phyloP scores from a whole-genome alignment of 2,329 filamentous ascomycete genomes.

The Arthrobotrys iridis region DNA sequence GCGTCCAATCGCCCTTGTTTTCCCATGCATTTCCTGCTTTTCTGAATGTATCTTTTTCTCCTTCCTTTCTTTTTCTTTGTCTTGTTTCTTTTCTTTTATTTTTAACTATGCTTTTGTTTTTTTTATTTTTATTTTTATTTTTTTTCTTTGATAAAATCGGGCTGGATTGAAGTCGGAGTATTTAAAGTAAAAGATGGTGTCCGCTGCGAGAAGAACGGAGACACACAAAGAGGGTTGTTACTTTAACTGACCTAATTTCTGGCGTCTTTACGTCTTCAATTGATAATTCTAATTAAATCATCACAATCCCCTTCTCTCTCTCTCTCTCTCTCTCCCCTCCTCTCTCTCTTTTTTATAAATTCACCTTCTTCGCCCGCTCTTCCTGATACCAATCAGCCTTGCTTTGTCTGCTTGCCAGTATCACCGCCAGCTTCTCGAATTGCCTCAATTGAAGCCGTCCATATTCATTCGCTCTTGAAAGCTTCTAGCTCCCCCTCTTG shows the following conservation, averaged over 20 bases:
- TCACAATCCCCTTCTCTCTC: too few relatives aligned
- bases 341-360: neutral
- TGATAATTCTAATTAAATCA: too few relatives aligned
- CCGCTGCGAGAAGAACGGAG: neutral
- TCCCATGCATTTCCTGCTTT: conserved; percentile 3
- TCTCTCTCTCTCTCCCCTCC: neutral
- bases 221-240: too few relatives aligned
- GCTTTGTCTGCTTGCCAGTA: neutral
- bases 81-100: neutral
- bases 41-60: neutral
- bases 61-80: neutral
- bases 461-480: conserved; percentile 14
- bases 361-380: neutral
- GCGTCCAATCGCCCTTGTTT: neutral
- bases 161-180: neutral
- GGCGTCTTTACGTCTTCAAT: too few relatives aligned
- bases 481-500: neutral
- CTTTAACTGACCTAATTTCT: conserved; percentile 6
- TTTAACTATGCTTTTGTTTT: neutral
- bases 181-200: neutral
- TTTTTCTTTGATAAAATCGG: neutral
- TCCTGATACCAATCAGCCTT: neutral
- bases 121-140: neutral
- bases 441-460: neutral
- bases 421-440: neutral